Conservation (phyloP, 2,329 filamentous ascomycete species). For the Botrytis hyacinthi region DNA sequence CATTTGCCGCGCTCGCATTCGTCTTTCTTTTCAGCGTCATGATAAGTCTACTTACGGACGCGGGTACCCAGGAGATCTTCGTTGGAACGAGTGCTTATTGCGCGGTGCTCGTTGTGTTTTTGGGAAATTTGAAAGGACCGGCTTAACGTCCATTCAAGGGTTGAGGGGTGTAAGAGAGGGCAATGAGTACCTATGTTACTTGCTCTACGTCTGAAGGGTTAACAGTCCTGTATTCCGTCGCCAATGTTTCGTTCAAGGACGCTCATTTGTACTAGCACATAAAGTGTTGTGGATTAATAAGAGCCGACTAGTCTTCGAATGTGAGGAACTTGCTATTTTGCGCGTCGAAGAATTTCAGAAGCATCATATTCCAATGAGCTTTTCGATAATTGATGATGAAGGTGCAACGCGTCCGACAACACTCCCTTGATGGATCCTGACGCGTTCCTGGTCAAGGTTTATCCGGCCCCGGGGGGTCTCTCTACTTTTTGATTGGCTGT, state of each 20-base stretch:
- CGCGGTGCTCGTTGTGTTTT: background rate
- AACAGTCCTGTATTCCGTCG: background rate
- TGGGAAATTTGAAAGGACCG: background rate
- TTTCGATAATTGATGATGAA: background rate
- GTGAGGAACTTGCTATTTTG: accelerated
- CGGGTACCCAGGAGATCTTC: background rate
- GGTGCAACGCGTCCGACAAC: background rate
- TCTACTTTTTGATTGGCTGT: background rate
- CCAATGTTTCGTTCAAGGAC: background rate
- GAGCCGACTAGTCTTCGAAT: background rate
- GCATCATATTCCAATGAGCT: too few species aligned
- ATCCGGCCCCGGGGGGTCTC: background rate
- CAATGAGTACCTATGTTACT: background rate
- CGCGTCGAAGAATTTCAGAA: background rate
- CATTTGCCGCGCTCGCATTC: background rate
- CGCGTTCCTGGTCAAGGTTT: background rate
- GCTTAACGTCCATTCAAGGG: background rate
- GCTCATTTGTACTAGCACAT: background rate
- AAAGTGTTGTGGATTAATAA: background rate
- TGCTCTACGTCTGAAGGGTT: background rate
- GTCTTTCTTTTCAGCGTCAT: background rate
- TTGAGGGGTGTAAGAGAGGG: background rate
- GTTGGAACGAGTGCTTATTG: background rate
- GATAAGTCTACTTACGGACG: background rate
- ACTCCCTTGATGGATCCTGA: background rate